phyloP scores from a whole-genome alignment of 306 rosid genomes.

The Bauhinia variegata region DNA sequence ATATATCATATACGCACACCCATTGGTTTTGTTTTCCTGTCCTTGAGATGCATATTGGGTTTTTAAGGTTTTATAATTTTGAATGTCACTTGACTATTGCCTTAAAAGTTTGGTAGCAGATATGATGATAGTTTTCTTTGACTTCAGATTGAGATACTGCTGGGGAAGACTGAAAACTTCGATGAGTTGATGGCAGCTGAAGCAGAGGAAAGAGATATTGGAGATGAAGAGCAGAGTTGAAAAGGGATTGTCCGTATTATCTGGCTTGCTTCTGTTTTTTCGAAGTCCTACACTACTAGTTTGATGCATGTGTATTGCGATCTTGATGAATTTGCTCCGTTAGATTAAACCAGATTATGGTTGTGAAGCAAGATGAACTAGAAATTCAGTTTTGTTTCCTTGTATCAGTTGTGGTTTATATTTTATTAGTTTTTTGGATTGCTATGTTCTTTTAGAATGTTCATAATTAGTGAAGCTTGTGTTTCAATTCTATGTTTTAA shows the following conservation, averaged over 20 bases:
- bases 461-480: not conserved
- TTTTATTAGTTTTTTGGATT: not conserved
- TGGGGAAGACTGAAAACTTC: constrained; percentile 62
- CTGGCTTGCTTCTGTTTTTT: constrained; percentile 18
- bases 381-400: constrained; percentile 24
- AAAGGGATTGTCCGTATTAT: constrained; percentile 28
- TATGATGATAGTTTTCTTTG: not conserved
- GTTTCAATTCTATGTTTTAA: no score
- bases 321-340: constrained; percentile 21
- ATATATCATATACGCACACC: no score
- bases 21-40: no score
- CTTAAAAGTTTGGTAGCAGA: not conserved
- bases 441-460: no score
- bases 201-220: constrained; percentile 59
- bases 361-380: constrained; percentile 16
- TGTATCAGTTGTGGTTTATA: constrained; percentile 8
- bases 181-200: constrained; percentile 69
- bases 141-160: constrained; percentile 60
- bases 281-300: not conserved
- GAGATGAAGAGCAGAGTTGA: constrained; percentile 59
- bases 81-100: not conserved
- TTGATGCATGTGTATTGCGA: constrained; percentile 19
- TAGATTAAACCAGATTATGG: constrained; percentile 25
- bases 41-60: no score
- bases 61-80: not conserved